Evolutionary conservation across 164 flowering plant species (phyloP).

Genomic region (Dillenia turbinata): DNA sequence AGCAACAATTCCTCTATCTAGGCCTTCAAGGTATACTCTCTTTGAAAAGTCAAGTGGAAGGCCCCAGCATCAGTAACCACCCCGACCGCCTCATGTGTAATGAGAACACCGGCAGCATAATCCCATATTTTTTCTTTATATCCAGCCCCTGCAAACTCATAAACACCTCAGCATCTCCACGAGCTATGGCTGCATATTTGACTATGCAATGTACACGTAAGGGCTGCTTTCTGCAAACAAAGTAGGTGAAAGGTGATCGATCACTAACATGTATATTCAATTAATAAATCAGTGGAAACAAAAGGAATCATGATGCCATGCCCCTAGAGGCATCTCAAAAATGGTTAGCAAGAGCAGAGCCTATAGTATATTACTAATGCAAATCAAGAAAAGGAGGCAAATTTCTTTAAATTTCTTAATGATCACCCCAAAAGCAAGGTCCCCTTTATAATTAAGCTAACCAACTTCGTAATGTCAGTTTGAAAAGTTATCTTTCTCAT

Average conservation of each 20-base stretch:
- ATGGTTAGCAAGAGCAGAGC: no score
- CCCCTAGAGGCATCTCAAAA: no score
- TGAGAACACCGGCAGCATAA: conserved; percentile 86
- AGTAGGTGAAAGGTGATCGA: background rate
- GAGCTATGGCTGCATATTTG: conserved; percentile 90
- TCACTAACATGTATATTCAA: background rate
- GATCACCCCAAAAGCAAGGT: no score
- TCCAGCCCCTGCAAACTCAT: conserved; percentile 88
- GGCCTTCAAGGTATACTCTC: conserved; percentile 79
- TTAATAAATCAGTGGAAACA: no score
- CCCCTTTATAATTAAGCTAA: no score
- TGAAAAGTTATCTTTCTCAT: no score
- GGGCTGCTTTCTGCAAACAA: conserved; percentile 65
- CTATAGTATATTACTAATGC: no score
- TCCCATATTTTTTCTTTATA: conserved; percentile 98
- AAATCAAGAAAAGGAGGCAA: no score
- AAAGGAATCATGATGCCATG: no score
- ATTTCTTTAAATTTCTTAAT: no score
- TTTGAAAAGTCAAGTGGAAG: conserved; percentile 69
- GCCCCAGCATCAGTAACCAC: conserved; percentile 93
- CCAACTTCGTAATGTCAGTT: no score
- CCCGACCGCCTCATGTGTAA: conserved; percentile 88
- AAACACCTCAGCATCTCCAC: conserved; percentile 87
- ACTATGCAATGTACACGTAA: conserved; percentile 86
- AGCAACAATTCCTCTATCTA: conserved; percentile 85